Evolutionary conservation across 2,329 filamentous ascomycete genomes (phyloP).

Genomic region (Fusarium veterinarium): DNA sequence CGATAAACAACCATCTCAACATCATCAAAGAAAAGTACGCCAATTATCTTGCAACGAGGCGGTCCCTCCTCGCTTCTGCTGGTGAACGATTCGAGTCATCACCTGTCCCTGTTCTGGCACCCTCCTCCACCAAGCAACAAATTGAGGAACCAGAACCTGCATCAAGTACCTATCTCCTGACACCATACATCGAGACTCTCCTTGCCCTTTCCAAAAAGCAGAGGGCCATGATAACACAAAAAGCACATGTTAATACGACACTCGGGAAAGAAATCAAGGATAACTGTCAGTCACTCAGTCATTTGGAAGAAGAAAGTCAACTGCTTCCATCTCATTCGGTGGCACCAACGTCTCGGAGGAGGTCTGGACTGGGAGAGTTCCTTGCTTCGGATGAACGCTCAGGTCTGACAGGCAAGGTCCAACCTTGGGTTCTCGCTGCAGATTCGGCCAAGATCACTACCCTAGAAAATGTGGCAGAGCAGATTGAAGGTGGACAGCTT

Average conservation of each 20-base stretch:
- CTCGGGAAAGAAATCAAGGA: constrained; percentile 65
- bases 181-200: constrained; percentile 67
- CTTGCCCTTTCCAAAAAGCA: constrained; percentile 66
- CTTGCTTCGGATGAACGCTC: constrained; percentile 53
- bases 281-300: constrained; percentile 61
- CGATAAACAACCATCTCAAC: constrained; percentile 55
- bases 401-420: constrained; percentile 57
- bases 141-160: constrained; percentile 26
- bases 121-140: constrained; percentile 12
- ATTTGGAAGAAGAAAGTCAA: constrained; percentile 71
- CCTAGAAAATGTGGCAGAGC: constrained; percentile 68
- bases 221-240: constrained; percentile 67
- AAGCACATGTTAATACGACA: constrained; percentile 64
- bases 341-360: constrained; percentile 49
- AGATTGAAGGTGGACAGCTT: constrained; percentile 67
- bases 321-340: constrained; percentile 65
- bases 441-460: constrained; percentile 70
- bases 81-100: constrained; percentile 48
- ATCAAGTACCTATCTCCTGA: constrained; percentile 58
- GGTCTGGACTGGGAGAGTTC: constrained; percentile 59
- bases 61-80: constrained; percentile 58
- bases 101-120: constrained; percentile 38
- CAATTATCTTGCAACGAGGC: constrained; percentile 63
- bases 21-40: constrained; percentile 66
- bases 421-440: constrained; percentile 70